Evolutionary conservation across 305 asterid species (phyloP).

Genomic region (Fraxinus dipetala): DNA sequence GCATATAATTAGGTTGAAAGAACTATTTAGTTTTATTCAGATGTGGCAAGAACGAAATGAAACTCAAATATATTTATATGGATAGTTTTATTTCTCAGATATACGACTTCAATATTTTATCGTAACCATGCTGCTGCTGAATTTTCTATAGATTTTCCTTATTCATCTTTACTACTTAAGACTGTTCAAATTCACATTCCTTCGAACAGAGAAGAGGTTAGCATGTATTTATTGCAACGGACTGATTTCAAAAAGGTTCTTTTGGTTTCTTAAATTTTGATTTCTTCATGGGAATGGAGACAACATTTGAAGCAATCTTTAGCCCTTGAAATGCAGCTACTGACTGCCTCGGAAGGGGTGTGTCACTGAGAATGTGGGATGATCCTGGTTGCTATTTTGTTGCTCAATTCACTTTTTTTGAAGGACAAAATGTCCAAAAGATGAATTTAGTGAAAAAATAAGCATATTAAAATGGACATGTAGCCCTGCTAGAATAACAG

Average conservation of each 20-base stretch:
- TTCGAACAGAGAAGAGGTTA: not conserved
- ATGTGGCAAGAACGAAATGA: not conserved
- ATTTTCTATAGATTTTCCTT: not conserved
- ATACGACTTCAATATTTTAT: not conserved
- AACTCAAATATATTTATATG: not conserved
- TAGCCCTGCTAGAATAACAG: not conserved
- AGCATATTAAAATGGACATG: not conserved
- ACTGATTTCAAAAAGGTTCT: not conserved
- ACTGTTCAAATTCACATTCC: not conserved
- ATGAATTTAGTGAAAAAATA: not conserved
- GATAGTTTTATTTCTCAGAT: not conserved
- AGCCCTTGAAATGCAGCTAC: not conserved
- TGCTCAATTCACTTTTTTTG: slow-evolving; percentile 2
- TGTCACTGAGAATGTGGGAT: not conserved
- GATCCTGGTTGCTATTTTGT: slow-evolving; percentile 7
- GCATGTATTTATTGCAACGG: not conserved
- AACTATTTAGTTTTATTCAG: not conserved
- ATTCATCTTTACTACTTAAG: not conserved
- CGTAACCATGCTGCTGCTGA: not conserved
- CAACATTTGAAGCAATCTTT: not conserved
- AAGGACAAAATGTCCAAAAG: not conserved
- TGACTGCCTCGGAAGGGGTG: not conserved
- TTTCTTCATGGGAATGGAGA: not conserved
- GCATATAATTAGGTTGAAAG: not conserved
- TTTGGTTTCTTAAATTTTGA: not conserved